A percentile compares a stretch with the other conserved stretches of the same genome.
Conservation (phyloP, 2,329 filamentous ascomycete species). For the Epichloe festucae region DNA sequence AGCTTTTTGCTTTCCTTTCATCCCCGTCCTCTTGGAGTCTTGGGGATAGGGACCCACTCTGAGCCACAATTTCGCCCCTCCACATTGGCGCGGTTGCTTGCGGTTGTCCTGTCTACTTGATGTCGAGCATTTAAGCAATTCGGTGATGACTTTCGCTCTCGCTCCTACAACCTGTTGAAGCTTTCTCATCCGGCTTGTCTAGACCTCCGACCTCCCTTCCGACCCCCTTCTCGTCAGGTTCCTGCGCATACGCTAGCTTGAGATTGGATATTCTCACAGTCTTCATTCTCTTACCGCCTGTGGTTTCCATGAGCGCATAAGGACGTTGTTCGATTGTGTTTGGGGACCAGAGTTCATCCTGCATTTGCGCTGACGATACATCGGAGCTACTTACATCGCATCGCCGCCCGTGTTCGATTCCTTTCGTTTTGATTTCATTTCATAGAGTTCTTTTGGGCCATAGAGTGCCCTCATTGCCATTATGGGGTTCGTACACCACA, state of each 20-base stretch:
- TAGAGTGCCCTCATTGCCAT: conserved; percentile 2
- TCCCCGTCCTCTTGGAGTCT: conserved; percentile 20
- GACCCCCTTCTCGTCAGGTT: neutral
- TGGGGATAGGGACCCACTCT: conserved; percentile 23
- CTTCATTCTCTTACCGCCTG: neutral
- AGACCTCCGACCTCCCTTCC: neutral
- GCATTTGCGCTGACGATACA: neutral
- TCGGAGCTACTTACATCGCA: no score
- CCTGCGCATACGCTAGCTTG: neutral
- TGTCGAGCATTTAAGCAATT: neutral
- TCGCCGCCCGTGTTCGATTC: no score
- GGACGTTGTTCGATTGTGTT: neutral
- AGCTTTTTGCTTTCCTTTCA: no score
- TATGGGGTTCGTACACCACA: conserved; percentile 18
- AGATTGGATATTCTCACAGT: neutral
- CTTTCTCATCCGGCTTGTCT: conserved; percentile 6
- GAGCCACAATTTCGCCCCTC: neutral
- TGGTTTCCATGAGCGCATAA: neutral
- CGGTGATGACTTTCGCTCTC: neutral
- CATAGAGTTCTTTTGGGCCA: neutral
- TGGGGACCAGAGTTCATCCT: neutral
- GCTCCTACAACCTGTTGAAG: neutral
- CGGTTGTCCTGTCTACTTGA: neutral
- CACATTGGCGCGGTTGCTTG: neutral
- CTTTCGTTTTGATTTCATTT: neutral